A percentile compares a stretch with the other conserved stretches of the same genome.
These are phyloP conservation scores for Colletotrichum simmondsii DNA, from an alignment of 2,329 filamentous ascomycete genomes.

Conservation along the genomic window DNA sequence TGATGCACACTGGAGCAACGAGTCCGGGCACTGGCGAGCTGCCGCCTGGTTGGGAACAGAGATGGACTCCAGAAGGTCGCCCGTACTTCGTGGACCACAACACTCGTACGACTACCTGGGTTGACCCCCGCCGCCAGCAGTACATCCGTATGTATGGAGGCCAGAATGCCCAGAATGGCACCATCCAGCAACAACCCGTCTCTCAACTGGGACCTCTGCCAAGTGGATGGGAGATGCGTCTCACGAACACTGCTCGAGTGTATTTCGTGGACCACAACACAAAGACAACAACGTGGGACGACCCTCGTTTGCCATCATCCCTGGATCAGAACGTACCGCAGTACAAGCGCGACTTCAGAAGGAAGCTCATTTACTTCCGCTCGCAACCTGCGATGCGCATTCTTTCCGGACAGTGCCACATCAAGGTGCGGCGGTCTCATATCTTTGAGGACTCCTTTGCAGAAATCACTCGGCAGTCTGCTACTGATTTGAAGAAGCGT, in stretches of 20 bases:
- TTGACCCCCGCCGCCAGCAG: slow-evolving; percentile 95
- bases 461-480: slow-evolving; percentile 96
- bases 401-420: slow-evolving; percentile 94
- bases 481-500: slow-evolving; percentile 96
- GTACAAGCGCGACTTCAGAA: slow-evolving; percentile 98
- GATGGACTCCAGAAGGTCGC: slow-evolving; percentile 93
- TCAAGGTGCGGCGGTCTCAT: slow-evolving; percentile 95
- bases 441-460: slow-evolving; percentile 99
- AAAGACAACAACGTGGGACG: slow-evolving; percentile 99
- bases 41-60: slow-evolving; percentile 94
- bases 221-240: slow-evolving; percentile 99
- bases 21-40: slow-evolving; percentile 95
- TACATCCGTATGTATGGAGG: slow-evolving; percentile 98
- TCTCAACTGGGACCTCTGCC: slow-evolving; percentile 95
- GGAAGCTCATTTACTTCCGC: slow-evolving; percentile 99
- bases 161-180: slow-evolving; percentile 84
- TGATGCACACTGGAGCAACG: slow-evolving; percentile 96
- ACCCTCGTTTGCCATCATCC: slow-evolving; percentile 93
- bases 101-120: slow-evolving; percentile 97
- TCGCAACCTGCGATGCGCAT: slow-evolving; percentile 97
- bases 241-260: slow-evolving; percentile 96
- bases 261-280: slow-evolving; percentile 99
- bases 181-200: slow-evolving; percentile 96
- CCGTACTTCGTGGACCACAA: slow-evolving; percentile 99
- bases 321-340: slow-evolving; percentile 98